Base-by-base conservation (phyloP, 495 filamentous ascomycete genomes). In the Aspergillus egyptiacus region DNA sequence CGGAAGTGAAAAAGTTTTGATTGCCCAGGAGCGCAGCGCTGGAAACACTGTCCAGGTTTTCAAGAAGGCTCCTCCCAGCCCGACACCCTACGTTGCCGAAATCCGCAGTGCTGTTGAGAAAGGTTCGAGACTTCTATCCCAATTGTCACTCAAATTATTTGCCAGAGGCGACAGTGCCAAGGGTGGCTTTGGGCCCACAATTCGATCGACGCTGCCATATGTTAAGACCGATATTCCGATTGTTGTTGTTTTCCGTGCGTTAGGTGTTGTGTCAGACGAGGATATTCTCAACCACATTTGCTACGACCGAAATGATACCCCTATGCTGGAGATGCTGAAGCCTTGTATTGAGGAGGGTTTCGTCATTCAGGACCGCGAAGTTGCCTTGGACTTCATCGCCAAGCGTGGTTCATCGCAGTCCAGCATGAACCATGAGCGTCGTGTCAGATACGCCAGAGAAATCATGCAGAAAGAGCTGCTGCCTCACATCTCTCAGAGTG, bases 1-100 rank as follows among this genome's bases (percentile, higher is more conserved):
- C 69, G 93, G 93, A n/a, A 93, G 87, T 63, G 93, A 99, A 65
- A 99, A 99, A 77, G 93, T 99, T 17, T 66, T 99, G 51, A 97
- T 99, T 51, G 94, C 94, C 1, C 93, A 99, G 65, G 93, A 99
- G 66, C 84, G 93, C 20, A 95, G 88, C 56, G 94, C 94, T 14
- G 94, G 91, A 58, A 99, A 97, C 58, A 97, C 96, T 34, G 91
- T 97, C 6, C 91, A 96, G 69, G 90, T 99, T 15, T 99, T 97
- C 79, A 91, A 94, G 71, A 99, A 99, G 73, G 84, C 89, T 1
- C 77, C 82, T 17, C 88, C 88, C 11, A 90, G 85, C 52, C 82
- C 86, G 2, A 94, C 87, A 20, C 90, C 93, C 1, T 96, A 89
- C 59, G 83, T 91, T 32, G 93, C 94, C 4, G 93, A 97, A 64